Evolutionary conservation across 2,329 filamentous ascomycete species (phyloP).

Genomic region (Plectosphaerella sp.): DNA sequence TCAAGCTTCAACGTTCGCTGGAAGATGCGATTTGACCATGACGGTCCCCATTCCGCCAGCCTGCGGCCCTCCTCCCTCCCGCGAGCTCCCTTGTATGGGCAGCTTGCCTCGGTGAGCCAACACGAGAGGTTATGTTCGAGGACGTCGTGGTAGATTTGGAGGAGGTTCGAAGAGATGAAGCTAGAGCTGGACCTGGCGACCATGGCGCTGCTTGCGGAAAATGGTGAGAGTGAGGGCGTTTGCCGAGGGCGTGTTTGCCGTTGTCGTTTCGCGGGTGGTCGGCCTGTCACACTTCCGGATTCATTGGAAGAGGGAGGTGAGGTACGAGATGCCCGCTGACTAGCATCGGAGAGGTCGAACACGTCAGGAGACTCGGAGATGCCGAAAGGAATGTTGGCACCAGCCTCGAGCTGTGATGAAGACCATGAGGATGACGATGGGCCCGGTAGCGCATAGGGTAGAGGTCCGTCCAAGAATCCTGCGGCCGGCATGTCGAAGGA

Average conservation of each 20-base stretch:
- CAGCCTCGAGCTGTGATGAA: too few relatives aligned
- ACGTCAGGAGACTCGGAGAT: background rate
- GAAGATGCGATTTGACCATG: conserved; percentile 46
- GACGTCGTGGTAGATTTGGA: conserved; percentile 49
- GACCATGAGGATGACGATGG: too few relatives aligned
- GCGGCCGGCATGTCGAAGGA: too few relatives aligned
- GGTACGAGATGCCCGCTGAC: background rate
- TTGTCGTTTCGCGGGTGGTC: background rate
- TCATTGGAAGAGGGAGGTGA: background rate
- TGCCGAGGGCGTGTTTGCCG: background rate
- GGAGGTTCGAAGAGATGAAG: conserved; percentile 36
- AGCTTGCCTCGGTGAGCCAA: conserved; percentile 49
- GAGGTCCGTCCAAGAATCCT: too few relatives aligned
- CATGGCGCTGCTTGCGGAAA: conserved; percentile 14
- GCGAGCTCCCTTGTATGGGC: conserved; percentile 33
- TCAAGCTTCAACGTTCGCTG: conserved; percentile 44
- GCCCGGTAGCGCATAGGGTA: too few relatives aligned
- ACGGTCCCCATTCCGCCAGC: conserved; percentile 27
- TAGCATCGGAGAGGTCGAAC: background rate
- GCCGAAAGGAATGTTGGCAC: background rate
- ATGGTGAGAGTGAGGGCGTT: conserved; percentile 7
- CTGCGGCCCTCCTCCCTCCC: conserved; percentile 17
- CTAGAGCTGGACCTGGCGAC: conserved; percentile 21
- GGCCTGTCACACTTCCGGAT: background rate
- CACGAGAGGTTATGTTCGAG: conserved; percentile 48